Evolutionary conservation across 1,284 basidiomycete genomes (phyloP), one percentile per base, ranked within the genome.

Genomic region (Hypsizygus ulmarius): DNA sequence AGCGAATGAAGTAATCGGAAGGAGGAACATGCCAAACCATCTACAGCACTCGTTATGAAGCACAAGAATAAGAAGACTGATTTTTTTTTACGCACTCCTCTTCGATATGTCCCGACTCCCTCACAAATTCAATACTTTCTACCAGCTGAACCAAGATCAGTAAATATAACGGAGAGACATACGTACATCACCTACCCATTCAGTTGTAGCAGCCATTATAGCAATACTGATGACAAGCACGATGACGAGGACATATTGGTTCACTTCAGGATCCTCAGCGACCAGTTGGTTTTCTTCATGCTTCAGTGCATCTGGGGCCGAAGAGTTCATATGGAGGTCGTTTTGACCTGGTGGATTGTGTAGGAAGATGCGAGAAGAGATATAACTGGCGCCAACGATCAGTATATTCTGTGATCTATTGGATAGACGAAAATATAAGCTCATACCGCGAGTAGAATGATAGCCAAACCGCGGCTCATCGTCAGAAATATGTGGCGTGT

Each of bases 21-120:
- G 72, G 5, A 88, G 68, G 41, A 87, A 72, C 47, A 87, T 65
- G 18, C 85, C 85, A 58, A 87, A 85, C 81, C 82, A 86, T 56
- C 80, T 81, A 50, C n/a, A n/a, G n/a, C n/a, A n/a, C 8, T 6
- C 11, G 40, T 36, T 3, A 44, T 36, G 16, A 36, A 39, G 43
- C 37, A 27, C 34, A 35, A 39, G 35, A 10, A 43, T 46, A 5
- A 27, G 28, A 37, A 37, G 21, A 44, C 28, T 14, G 5, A 34
- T 37, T 30, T 37, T 7, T 35, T 32, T 37, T 16, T 5, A 60
- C 75, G 39, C 53, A 83, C 77, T 83, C 82, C 55, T 73, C 61
- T 44, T 65, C 45, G 16, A 83, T 78, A 7, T 61, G 51, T 3
- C 66, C 62, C 12, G 55, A 45, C 49, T 74, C 66, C 18, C 74